Evolutionary conservation across 192 early-diverging fungal genomes (phyloP).

Genomic region (Mortierella alpina): DNA sequence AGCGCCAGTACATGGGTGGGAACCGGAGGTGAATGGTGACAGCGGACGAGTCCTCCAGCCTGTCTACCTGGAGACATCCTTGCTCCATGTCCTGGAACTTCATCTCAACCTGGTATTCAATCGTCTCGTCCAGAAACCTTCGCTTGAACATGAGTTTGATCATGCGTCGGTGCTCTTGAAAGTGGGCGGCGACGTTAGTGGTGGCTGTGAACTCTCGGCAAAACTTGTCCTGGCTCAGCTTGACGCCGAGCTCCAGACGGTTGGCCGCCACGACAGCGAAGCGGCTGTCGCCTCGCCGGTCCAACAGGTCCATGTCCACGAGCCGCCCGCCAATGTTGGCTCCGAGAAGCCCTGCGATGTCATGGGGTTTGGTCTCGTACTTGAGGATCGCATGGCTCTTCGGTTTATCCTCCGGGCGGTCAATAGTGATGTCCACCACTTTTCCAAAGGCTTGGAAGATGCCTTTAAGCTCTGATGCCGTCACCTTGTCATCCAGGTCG

Average conservation of each 20-base stretch:
- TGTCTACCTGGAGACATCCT: constrained; percentile 27
- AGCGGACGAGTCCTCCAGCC: background rate
- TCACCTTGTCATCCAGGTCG: constrained; percentile 2
- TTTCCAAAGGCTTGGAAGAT: constrained; percentile 18
- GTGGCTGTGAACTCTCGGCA: constrained; percentile 32
- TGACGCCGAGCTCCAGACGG: constrained; percentile 24
- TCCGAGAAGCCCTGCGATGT: constrained; percentile 12
- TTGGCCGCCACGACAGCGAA: background rate
- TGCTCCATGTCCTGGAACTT: constrained; percentile 42
- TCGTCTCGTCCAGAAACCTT: constrained; percentile 5
- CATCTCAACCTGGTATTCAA: constrained; percentile 43
- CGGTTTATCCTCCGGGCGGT: background rate
- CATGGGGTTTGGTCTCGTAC: constrained; percentile 11
- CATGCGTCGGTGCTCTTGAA: constrained; percentile 8
- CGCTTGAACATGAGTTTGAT: constrained; percentile 34
- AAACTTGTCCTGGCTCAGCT: constrained; percentile 4
- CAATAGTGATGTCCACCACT: constrained; percentile 29
- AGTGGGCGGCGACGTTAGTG: background rate
- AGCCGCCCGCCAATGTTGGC: constrained; percentile 16
- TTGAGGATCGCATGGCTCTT: constrained; percentile 1
- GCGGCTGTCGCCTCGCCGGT: background rate
- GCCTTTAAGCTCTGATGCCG: constrained; percentile 17
- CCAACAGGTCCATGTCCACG: constrained; percentile 14
- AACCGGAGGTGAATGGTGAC: constrained; percentile 56
- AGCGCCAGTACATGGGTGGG: constrained; percentile 55